phyloP scores from a whole-genome alignment of 495 filamentous ascomycete genomes.

The Parmelia sp. region DNA sequence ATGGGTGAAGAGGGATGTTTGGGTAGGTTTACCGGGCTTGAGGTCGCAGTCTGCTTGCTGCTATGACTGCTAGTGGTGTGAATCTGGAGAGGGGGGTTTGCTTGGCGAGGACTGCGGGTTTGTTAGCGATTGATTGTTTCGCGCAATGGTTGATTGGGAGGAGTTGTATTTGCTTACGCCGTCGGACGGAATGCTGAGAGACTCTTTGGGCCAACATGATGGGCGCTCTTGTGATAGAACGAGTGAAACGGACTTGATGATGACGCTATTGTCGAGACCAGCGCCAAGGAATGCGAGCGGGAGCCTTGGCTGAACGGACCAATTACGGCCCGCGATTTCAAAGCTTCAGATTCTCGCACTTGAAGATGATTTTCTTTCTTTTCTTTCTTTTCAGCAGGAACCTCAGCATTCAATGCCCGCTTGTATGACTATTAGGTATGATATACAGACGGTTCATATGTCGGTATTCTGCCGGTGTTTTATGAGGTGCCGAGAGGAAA shows the following conservation, averaged over 20 bases:
- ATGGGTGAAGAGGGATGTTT: background rate
- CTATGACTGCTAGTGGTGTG: constrained; percentile 44
- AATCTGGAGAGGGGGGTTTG: constrained; percentile 46
- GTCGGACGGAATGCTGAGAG: constrained; percentile 60
- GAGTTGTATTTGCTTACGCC: constrained; percentile 47
- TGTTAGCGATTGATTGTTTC: constrained; percentile 31
- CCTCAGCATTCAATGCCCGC: constrained; percentile 38
- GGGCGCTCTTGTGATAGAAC: background rate
- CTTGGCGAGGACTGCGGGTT: constrained; percentile 40
- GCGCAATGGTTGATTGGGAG: constrained; percentile 12
- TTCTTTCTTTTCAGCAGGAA: constrained; percentile 36
- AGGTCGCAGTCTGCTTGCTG: constrained; percentile 39
- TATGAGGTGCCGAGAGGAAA: constrained; percentile 42
- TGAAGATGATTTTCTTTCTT: constrained; percentile 26
- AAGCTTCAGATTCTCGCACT: constrained; percentile 1
- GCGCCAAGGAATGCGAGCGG: constrained; percentile 12
- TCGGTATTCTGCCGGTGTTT: constrained; percentile 45
- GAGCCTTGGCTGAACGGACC: constrained; percentile 15
- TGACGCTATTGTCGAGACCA: constrained; percentile 9
- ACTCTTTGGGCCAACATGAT: constrained; percentile 63
- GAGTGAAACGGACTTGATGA: constrained; percentile 5
- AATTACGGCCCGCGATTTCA: constrained; percentile 9
- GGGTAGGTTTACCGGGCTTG: constrained; percentile 48
- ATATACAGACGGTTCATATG: constrained; percentile 38
- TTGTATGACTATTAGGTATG: constrained; percentile 33